Percentiles rank a stretch among this genome's conserved stretches.
These are phyloP conservation scores for Tetrahymena borealis DNA, from an alignment of 73 alveolate genomes.

Conservation along the genomic window DNA sequence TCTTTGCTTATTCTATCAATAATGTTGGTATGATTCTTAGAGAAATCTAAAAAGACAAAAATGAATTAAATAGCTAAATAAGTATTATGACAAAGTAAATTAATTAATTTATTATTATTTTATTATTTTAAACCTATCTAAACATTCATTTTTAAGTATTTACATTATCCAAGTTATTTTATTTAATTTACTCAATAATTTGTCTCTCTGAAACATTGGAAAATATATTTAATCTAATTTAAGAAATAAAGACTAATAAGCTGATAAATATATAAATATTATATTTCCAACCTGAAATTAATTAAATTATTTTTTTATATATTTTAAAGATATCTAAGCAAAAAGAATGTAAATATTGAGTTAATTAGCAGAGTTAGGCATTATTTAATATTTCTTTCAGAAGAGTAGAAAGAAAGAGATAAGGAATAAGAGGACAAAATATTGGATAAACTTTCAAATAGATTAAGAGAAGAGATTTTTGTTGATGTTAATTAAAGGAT, in stretches of 20 bases:
- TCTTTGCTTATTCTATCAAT: constrained; percentile 31
- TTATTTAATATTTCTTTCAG: neutral
- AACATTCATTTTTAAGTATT: no score
- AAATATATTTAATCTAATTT: no score
- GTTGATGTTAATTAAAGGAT: neutral
- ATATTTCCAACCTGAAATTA: no score
- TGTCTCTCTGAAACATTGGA: no score
- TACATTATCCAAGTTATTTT: no score
- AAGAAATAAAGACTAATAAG: neutral
- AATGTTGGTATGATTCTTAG: constrained; percentile 32
- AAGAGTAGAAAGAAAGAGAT: neutral
- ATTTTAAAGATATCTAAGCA: neutral
- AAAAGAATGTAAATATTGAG: neutral
- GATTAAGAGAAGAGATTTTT: neutral
- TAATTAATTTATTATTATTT: neutral
- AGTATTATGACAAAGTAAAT: neutral
- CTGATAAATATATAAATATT: no score
- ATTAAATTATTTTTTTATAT: no score
- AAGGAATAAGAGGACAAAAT: neutral
- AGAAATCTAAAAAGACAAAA: constrained; percentile 1
- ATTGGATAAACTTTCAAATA: neutral
- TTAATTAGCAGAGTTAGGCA: neutral
- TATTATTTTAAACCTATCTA: no score
- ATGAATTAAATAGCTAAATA: neutral
- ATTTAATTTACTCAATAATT: no score